A percentile compares a stretch with the other conserved stretches of the same genome.
phyloP scores from a whole-genome alignment of 495 filamentous ascomycete genomes.

The Friedmanniomyces endolithicus region DNA sequence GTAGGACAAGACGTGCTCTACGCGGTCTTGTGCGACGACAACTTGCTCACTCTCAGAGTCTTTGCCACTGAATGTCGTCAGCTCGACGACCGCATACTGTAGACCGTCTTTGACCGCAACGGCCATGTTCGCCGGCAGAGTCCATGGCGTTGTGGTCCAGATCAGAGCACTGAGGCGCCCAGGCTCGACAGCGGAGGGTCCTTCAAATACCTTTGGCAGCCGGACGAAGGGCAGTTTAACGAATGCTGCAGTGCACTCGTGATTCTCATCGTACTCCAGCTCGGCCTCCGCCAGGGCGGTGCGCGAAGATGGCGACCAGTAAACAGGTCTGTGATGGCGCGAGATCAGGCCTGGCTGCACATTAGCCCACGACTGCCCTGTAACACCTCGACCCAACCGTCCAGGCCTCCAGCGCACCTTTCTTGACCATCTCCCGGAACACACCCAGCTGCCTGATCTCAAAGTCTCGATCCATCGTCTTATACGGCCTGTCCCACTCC shows the following conservation, averaged over 20 bases:
- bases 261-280: constrained; percentile 81
- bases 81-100: constrained; percentile 57
- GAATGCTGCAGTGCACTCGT: constrained; percentile 68
- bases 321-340: constrained; percentile 80
- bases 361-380: not conserved
- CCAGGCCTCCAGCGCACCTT: constrained; percentile 34
- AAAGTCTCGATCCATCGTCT: constrained; percentile 79
- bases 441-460: constrained; percentile 77
- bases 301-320: constrained; percentile 85
- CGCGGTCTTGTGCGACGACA: constrained; percentile 52
- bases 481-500: constrained; percentile 86
- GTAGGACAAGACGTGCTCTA: constrained; percentile 38
- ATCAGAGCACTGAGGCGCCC: constrained; percentile 57
- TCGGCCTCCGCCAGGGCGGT: constrained; percentile 93
- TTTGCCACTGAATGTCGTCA: constrained; percentile 11
- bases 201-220: constrained; percentile 36
- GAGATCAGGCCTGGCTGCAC: constrained; percentile 52
- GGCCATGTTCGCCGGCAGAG: constrained; percentile 80
- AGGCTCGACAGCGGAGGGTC: constrained; percentile 2
- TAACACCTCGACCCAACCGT: not conserved
- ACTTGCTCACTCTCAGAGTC: constrained; percentile 29
- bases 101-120: constrained; percentile 66
- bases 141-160: constrained; percentile 99
- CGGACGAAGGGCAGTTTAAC: constrained; percentile 60
- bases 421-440: constrained; percentile 73